A percentile compares a stretch with the other conserved stretches of the same genome.
Evolutionary conservation across 768 basidiomycete species (phyloP).

Genomic region (Mycena vulgaris): DNA sequence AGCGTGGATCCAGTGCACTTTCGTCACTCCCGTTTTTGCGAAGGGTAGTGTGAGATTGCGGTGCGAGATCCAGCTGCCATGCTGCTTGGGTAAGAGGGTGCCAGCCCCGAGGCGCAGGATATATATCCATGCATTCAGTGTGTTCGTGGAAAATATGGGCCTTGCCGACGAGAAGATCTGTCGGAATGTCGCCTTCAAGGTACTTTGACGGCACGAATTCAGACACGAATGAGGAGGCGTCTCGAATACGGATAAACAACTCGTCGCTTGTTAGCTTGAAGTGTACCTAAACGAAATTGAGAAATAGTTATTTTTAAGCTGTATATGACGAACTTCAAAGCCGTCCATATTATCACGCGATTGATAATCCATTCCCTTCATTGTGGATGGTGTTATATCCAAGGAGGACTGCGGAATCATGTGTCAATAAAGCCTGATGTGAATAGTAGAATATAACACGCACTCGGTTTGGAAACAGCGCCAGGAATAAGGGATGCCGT

Average conservation of each 20-base stretch:
- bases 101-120: constrained; percentile 12
- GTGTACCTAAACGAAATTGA: constrained; percentile 8
- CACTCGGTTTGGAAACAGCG: constrained; percentile 22
- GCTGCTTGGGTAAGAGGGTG: not conserved
- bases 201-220: constrained; percentile 16
- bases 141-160: constrained; percentile 24
- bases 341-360: constrained; percentile 9
- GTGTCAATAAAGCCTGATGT: not conserved
- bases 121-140: constrained; percentile 1
- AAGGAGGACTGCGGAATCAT: not conserved
- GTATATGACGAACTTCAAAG: constrained; percentile 14
- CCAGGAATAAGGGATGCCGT: constrained; percentile 45
- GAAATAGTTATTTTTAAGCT: not conserved
- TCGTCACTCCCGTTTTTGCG: not conserved
- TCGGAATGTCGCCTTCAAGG: constrained; percentile 26
- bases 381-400: constrained; percentile 18
- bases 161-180: not conserved
- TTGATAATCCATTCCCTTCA: constrained; percentile 29
- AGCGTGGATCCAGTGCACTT: constrained; percentile 10
- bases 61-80: constrained; percentile 8
- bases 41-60: not conserved
- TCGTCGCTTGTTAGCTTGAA: constrained; percentile 10
- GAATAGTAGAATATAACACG: not conserved
- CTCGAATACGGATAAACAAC: constrained; percentile 19
- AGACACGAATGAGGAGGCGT: not conserved